phyloP scores from a whole-genome alignment of 495 filamentous ascomycete genomes.

The Xylaria grammica region DNA sequence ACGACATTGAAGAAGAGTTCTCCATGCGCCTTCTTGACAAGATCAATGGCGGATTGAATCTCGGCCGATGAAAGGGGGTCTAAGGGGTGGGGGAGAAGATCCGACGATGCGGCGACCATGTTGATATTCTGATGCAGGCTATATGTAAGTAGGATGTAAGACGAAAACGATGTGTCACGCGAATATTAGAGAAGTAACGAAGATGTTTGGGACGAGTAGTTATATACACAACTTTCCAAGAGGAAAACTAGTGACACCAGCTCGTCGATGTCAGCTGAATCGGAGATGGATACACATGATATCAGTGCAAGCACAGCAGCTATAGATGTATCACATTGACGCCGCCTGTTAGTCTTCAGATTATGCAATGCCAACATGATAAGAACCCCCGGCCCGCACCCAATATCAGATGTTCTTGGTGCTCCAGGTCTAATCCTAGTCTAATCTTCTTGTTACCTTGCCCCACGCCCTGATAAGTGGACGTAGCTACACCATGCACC shows the following conservation, averaged over 20 bases:
- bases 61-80: constrained; percentile 81
- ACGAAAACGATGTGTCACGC: background rate
- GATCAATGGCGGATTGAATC: constrained; percentile 74
- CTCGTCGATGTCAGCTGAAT: constrained; percentile 1
- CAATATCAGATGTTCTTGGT: background rate
- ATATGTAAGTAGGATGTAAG: background rate
- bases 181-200: background rate
- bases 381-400: constrained; percentile 3
- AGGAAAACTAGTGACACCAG: background rate
- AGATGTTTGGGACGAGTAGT: background rate
- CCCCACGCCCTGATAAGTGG: constrained; percentile 30
- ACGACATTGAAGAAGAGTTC: constrained; percentile 86
- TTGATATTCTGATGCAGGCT: constrained; percentile 3
- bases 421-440: background rate
- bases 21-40: constrained; percentile 74
- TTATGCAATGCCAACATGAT: constrained; percentile 21
- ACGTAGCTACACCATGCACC: too few species aligned
- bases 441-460: background rate
- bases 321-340: background rate
- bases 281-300: background rate
- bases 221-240: background rate
- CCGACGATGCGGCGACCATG: constrained; percentile 30
- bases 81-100: constrained; percentile 66
- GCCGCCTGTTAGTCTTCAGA: constrained; percentile 1
- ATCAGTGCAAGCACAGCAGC: background rate